These are phyloP conservation scores for Chondrostereum purpureum DNA, from an alignment of 1,284 basidiomycete species.

Conservation along the genomic window DNA sequence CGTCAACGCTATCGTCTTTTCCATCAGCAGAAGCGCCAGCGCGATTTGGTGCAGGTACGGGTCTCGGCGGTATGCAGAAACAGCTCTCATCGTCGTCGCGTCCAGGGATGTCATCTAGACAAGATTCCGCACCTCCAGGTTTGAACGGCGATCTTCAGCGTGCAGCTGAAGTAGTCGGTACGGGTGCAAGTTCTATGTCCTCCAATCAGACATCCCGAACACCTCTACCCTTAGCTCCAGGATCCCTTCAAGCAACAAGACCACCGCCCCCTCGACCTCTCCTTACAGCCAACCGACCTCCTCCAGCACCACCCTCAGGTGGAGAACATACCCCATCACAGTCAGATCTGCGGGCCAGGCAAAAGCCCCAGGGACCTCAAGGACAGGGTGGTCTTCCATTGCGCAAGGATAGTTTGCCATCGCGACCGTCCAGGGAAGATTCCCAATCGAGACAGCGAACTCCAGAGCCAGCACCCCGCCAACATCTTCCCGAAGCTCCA, in stretches of 20 bases:
- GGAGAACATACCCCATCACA: slow-evolving; percentile 50
- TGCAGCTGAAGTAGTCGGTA: not conserved
- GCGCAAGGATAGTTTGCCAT: slow-evolving; percentile 43
- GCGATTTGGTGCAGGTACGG: slow-evolving; percentile 82
- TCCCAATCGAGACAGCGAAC: slow-evolving; percentile 18
- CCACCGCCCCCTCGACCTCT: slow-evolving; percentile 41
- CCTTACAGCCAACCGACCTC: slow-evolving; percentile 24
- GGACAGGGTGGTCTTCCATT: slow-evolving; percentile 24
- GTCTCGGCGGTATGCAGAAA: slow-evolving; percentile 67
- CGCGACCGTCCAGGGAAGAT: slow-evolving; percentile 19
- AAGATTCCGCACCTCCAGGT: slow-evolving; percentile 52
- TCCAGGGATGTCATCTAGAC: slow-evolving; percentile 39
- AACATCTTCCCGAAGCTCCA: slow-evolving; percentile 7
- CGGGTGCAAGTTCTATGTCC: slow-evolving; percentile 22
- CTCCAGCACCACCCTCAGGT: slow-evolving; percentile 18
- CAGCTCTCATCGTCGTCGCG: slow-evolving; percentile 31
- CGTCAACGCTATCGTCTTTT: slow-evolving; percentile 26
- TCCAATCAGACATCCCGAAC: not conserved
- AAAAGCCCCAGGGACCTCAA: slow-evolving; percentile 49
- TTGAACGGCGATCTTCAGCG: slow-evolving; percentile 26
- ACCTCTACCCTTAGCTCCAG: slow-evolving; percentile 1
- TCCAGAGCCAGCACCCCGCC: slow-evolving; percentile 8
- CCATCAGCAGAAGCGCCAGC: slow-evolving; percentile 45
- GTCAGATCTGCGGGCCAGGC: slow-evolving; percentile 55
- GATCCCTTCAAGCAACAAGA: slow-evolving; percentile 30